These are phyloP conservation scores for Boletellus sp. DNA, from an alignment of 1,284 basidiomycete genomes.

Conservation along the genomic window DNA sequence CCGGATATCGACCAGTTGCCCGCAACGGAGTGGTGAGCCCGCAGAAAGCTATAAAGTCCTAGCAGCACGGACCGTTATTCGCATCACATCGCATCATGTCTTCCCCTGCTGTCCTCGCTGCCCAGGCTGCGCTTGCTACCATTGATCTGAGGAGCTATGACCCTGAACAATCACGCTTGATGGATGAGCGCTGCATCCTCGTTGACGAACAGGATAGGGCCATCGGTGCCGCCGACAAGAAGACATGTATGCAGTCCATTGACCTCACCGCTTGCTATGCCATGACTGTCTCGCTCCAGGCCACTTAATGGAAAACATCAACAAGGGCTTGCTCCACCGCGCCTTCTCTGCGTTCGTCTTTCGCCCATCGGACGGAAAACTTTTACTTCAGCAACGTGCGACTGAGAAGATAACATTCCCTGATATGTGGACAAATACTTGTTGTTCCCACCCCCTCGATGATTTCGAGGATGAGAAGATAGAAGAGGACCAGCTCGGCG, in stretches of 20 bases:
- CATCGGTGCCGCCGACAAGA: conserved; percentile 93
- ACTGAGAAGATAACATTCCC: conserved; percentile 99
- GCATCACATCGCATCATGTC: conserved; percentile 37
- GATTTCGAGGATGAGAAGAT: conserved; percentile 84
- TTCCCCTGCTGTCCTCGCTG: conserved; percentile 57
- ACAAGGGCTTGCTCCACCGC: conserved; percentile 91
- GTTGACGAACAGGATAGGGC: conserved; percentile 87
- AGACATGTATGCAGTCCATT: conserved; percentile 70
- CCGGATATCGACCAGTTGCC: not conserved
- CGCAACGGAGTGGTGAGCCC: not conserved
- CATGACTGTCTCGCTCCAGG: conserved; percentile 38
- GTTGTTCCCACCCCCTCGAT: conserved; percentile 94
- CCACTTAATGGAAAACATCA: conserved; percentile 97
- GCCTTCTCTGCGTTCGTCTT: conserved; percentile 99
- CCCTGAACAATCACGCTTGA: conserved; percentile 79
- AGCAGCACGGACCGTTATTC: not conserved
- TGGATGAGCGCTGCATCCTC: conserved; percentile 97
- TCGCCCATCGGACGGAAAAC: conserved; percentile 87
- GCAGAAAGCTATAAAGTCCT: conserved; percentile 8
- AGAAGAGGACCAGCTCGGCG: conserved; percentile 80
- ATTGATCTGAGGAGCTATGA: conserved; percentile 78
- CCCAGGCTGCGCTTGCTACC: conserved; percentile 58
- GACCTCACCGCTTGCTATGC: not conserved
- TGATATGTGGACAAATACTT: conserved; percentile 99
- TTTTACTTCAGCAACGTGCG: conserved; percentile 94